Evolutionary conservation across 176 grass and related monocot genomes (phyloP).

Genomic region (Dactylis glomerata): DNA sequence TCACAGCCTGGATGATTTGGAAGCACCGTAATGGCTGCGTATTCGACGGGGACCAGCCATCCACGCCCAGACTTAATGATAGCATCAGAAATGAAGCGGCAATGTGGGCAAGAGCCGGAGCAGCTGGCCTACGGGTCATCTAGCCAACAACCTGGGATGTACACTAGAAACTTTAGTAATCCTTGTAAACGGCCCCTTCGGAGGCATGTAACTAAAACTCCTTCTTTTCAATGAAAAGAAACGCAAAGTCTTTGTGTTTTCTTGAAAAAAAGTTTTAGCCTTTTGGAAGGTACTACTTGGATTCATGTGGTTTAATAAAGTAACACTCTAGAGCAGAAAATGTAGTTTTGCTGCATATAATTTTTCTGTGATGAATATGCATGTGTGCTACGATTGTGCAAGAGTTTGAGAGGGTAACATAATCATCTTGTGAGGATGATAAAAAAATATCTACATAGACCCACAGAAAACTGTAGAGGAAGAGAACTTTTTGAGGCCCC

Average conservation of each 20-base stretch:
- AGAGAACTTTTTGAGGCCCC: background rate
- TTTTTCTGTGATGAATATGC: background rate
- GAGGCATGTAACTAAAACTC: too few species aligned
- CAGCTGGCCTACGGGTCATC: too few species aligned
- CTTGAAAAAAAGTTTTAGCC: background rate
- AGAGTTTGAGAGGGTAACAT: background rate
- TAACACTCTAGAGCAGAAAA: background rate
- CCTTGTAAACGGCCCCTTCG: too few species aligned
- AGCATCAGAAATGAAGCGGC: too few species aligned
- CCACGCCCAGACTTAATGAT: too few species aligned
- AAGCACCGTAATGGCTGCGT: too few species aligned
- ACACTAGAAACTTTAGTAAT: too few species aligned
- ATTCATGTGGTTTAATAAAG: background rate
- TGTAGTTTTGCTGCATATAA: background rate
- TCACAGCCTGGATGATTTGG: too few species aligned
- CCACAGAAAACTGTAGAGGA: background rate
- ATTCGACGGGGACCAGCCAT: too few species aligned
- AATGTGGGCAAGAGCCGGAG: too few species aligned
- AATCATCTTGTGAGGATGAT: background rate
- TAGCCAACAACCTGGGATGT: too few species aligned
- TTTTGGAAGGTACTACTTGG: background rate
- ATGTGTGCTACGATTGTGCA: background rate
- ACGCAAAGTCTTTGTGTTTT: background rate
- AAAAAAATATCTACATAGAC: slow-evolving; percentile 10
- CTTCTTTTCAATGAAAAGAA: too few species aligned